phyloP scores from a whole-genome alignment of 805 yeast genomes.

The Candida tibetensis region DNA sequence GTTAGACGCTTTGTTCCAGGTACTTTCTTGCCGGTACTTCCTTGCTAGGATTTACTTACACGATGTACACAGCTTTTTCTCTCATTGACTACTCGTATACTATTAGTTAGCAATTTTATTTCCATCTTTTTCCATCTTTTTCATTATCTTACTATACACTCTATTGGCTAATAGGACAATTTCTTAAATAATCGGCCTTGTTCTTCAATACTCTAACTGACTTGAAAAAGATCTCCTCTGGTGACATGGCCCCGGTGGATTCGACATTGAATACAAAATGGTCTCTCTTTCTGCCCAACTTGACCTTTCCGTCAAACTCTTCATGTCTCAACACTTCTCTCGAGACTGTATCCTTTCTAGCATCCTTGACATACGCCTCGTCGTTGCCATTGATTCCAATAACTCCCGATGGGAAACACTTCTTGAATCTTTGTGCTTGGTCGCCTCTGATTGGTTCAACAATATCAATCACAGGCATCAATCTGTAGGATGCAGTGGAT shows the following conservation, averaged over 20 bases:
- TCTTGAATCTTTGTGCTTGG: constrained; percentile 74
- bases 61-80: no score
- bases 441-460: constrained; percentile 70
- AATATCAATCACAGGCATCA: constrained; percentile 84
- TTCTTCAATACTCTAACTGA: constrained; percentile 80
- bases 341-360: constrained; percentile 94
- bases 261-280: constrained; percentile 95
- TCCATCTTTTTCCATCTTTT: no score
- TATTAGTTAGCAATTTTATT: no score
- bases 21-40: no score
- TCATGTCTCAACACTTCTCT: constrained; percentile 94
- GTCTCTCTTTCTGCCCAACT: constrained; percentile 85
- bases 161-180: constrained; percentile 69
- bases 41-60: no score
- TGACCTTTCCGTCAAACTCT: constrained; percentile 85
- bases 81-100: no score
- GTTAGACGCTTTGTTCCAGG: no score
- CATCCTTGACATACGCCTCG: constrained; percentile 79
- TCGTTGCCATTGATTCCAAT: constrained; percentile 65
- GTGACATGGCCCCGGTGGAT: constrained; percentile 94
- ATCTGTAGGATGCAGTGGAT: constrained; percentile 91
- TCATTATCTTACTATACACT: constrained; percentile 6
- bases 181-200: constrained; percentile 77
- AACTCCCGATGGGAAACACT: constrained; percentile 93
- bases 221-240: constrained; percentile 93